Evolutionary conservation across 495 filamentous ascomycete species (phyloP), one percentile per base, ranked within the genome.

Genomic region (Tetracladium marchalianum): DNA sequence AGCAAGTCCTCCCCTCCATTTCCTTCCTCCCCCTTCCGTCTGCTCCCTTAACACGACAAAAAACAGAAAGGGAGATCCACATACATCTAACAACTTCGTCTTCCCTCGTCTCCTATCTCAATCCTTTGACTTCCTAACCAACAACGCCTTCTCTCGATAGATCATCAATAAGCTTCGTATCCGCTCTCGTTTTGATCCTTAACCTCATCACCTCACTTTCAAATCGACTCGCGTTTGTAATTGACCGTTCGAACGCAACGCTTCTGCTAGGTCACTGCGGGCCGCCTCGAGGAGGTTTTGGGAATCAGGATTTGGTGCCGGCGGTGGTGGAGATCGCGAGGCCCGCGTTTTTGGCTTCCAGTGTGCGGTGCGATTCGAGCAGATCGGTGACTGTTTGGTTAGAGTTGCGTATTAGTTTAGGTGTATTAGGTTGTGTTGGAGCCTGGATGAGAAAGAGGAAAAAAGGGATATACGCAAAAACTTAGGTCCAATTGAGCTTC

Each of bases 101-200:
- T 97, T 97, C 17, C 73, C 69, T 73, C 13, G 94, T 62, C 69
- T 97, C 90, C 48, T 93, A 47, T 94, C 86, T 13, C 84, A 68
- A 60, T 95, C 90, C 36, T 72, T 81, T 13, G 92, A 63, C 47
- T 78, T 78, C 31, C 77, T 67, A 39, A 71, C 61, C 12, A 93
- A 60, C 5, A 66, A 62, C 16, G 70, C 70, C 10, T 77, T 74
- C 84, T n/a, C 63, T 60, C 16, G 76, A 75, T 37, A 94, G 64
- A 0, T 76, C 66, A 8, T 62, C 60, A 11, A 95, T 75, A 2
- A 70, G 69, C 54, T 76, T 75, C 4, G 52, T 48, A 45, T 86
- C 78, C 34, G 69, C 59, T 13, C 60, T 64, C 13, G 66, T 75
- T 56, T 76, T 76, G 32, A 74, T 64, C 16, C 71, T 78, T 17